Conservation (phyloP, 768 basidiomycete genomes). For the Lactarius hengduanensis region DNA sequence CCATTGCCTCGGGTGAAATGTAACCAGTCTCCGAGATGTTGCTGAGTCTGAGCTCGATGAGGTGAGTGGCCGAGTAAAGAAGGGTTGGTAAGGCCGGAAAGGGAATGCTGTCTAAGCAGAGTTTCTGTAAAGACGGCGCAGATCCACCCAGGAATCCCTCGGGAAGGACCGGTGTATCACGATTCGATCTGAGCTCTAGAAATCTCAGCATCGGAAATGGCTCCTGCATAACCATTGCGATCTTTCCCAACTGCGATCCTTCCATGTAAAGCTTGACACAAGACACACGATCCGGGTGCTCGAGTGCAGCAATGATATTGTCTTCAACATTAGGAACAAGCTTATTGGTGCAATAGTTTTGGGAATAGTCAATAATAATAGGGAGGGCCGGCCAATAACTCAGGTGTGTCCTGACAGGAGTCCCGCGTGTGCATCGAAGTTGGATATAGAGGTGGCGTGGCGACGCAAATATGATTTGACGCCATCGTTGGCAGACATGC, state of each 20-base stretch:
- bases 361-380: background rate
- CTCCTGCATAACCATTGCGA: background rate
- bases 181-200: background rate
- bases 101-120: background rate
- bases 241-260: background rate
- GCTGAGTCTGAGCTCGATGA: background rate
- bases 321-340: background rate
- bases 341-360: too few relatives aligned
- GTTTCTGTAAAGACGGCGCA: background rate
- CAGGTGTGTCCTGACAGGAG: background rate
- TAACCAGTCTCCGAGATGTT: background rate
- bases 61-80: background rate
- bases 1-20: background rate
- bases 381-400: background rate
- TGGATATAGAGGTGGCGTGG: background rate
- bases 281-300: background rate
- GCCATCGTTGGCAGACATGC: background rate
- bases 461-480: background rate
- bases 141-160: background rate
- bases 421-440: background rate
- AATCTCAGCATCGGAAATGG: background rate
- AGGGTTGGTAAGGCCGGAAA: background rate
- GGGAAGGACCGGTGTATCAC: background rate
- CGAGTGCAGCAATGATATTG: background rate
- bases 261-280: rapidly evolving